These are phyloP conservation scores for Magnusiomyces tetraspermus DNA, from an alignment of 1,139 yeast genomes.

Conservation along the genomic window DNA sequence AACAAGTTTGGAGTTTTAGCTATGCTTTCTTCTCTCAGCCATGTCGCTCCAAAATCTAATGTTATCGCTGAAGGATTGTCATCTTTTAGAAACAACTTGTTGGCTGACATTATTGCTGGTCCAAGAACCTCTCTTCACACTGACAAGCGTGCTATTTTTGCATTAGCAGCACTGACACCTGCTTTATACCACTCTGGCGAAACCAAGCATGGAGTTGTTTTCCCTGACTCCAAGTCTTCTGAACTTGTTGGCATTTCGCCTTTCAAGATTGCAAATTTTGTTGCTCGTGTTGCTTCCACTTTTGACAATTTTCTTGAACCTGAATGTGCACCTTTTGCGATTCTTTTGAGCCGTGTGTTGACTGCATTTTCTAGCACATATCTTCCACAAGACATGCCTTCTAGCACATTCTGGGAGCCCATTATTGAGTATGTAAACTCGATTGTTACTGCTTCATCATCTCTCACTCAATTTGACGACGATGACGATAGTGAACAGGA, in stretches of 20 bases:
- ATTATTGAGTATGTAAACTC: not conserved
- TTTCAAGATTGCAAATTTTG: conserved; percentile 13
- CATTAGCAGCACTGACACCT: not conserved
- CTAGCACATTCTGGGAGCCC: not conserved
- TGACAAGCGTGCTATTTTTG: conserved; percentile 1
- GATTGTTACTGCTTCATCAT: not conserved
- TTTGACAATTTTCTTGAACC: conserved; percentile 11
- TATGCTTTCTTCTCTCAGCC: not conserved
- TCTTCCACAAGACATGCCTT: not conserved
- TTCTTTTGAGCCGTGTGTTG: conserved; percentile 1
- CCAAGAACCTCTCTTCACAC: not conserved
- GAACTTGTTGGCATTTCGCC: conserved; percentile 6
- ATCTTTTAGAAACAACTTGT: not conserved
- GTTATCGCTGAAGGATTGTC: not conserved
- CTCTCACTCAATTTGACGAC: not conserved
- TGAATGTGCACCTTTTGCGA: conserved; percentile 10
- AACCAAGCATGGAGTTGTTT: not conserved
- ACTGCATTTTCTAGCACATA: not conserved
- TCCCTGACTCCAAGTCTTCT: not conserved
- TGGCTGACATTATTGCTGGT: conserved; percentile 1
- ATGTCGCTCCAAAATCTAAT: not conserved
- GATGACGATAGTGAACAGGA: not conserved
- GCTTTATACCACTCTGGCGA: not conserved
- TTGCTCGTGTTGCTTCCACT: not conserved
- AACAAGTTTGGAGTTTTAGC: conserved; percentile 4